Conservation (phyloP, 2,329 filamentous ascomycete species). For the Venturia nashicola region DNA sequence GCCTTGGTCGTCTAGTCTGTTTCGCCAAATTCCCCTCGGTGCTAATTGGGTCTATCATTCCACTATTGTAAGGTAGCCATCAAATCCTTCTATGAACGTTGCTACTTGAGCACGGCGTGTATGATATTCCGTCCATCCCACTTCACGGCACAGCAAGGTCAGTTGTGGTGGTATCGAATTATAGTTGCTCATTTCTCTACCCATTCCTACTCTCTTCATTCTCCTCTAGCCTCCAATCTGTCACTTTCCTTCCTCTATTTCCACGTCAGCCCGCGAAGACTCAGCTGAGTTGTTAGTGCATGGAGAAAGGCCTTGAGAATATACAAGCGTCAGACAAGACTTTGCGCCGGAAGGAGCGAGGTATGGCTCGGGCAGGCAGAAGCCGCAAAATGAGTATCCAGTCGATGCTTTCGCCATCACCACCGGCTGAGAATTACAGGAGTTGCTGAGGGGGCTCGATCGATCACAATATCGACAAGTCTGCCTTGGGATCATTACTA, state of each 20-base stretch:
- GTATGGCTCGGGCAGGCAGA: slow-evolving; percentile 17
- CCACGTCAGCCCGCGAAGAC: not conserved
- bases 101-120: not conserved
- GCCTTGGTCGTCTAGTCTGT: not conserved
- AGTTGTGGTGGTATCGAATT: not conserved
- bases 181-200: not conserved
- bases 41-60: not conserved
- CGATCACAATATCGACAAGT: not conserved
- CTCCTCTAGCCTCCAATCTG: not conserved
- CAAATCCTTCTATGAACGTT: not conserved
- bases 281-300: slow-evolving; percentile 43
- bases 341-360: slow-evolving; percentile 52
- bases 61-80: not conserved
- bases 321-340: slow-evolving; percentile 58
- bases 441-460: not conserved
- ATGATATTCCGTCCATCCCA: not conserved
- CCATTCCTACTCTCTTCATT: not conserved
- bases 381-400: slow-evolving; percentile 23
- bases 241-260: not conserved
- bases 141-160: not conserved
- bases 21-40: not conserved
- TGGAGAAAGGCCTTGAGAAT: slow-evolving; percentile 74
- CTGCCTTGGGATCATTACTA: not conserved
- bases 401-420: slow-evolving; percentile 23
- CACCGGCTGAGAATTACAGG: slow-evolving; percentile 3